Base-by-base conservation (phyloP, 306 rosid species). In the Castanopsis chinensis region DNA sequence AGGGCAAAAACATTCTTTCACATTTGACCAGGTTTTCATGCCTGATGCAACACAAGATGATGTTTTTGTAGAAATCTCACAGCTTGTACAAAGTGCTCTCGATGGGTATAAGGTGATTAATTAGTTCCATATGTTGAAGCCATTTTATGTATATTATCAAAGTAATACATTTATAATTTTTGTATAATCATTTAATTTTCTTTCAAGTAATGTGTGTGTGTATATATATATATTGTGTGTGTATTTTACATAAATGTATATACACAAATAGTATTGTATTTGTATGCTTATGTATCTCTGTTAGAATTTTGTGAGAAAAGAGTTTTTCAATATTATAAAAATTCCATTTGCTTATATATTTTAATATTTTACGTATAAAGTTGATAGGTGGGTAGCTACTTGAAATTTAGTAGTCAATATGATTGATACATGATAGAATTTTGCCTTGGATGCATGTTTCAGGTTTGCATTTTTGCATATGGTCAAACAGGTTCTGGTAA, bases 401-500 rank as follows among this genome's bases (percentile, higher is more conserved):
- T 67, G 71, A 13, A 67, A 33, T 45, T 67, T 67, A 25, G 27
- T 33, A 67, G 49, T 67, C 41, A 20, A 35, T 61, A 25, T 33
- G 71, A 67, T 6, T 67, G 21, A 10, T 33, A 19, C 28, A 13
- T 61, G 71, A 32, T 32, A 67, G 71, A 18, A 35, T 71, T 71
- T 19, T 54, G 3, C 55, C 67, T 53, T 35, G 75, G 72, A 54
- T 37, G 28, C 77, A 81, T 85, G 63, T 74, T 89, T 80, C 84
- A 95, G 99, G 99, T 95, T 79, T 93, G 99, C 83, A 93, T 95
- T 77, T 95, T 95, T 54, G 99, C 99, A 21, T 95, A 95, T 71
- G 99, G 99, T 81, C 99, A 95, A 80, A 95, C 99, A 13, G 98
- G 99, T 69, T 95, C 99, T 1, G 99, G 99, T n/a, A 95, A 95